Evolutionary conservation across 192 early-diverging fungal species (phyloP).

Genomic region (Umbelopsis sp.): DNA sequence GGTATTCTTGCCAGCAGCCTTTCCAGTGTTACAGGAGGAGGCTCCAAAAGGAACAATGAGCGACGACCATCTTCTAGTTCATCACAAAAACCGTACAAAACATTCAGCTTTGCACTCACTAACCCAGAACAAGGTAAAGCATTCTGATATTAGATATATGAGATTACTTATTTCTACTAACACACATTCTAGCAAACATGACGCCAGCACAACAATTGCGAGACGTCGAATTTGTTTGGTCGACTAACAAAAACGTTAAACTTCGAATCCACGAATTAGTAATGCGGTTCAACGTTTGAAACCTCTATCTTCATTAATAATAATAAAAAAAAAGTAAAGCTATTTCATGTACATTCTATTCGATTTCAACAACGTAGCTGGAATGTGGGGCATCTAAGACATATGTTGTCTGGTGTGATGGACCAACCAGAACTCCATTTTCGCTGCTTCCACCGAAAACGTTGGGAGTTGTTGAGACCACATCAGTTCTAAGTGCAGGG

Average conservation of each 20-base stretch:
- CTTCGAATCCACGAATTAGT: slow-evolving; percentile 50
- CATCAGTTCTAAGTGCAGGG: not conserved
- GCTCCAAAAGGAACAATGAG: slow-evolving; percentile 5
- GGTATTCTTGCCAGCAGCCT: slow-evolving; percentile 58
- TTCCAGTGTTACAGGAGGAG: slow-evolving; percentile 20
- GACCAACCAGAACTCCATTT: slow-evolving; percentile 54
- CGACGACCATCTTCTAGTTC: slow-evolving; percentile 23
- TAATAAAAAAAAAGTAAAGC: not conserved
- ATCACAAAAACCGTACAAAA: slow-evolving; percentile 46
- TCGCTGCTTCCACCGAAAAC: slow-evolving; percentile 57
- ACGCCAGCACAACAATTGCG: slow-evolving; percentile 34
- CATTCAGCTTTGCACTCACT: slow-evolving; percentile 41
- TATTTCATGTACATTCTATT: not conserved
- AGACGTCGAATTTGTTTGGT: slow-evolving; percentile 53
- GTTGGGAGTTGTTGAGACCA: not conserved
- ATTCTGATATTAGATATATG: not conserved
- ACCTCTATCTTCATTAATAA: not conserved
- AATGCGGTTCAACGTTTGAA: slow-evolving; percentile 60
- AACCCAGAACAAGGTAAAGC: slow-evolving; percentile 31
- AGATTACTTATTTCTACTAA: not conserved
- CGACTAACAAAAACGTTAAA: slow-evolving; percentile 48
- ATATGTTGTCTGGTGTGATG: slow-evolving; percentile 16
- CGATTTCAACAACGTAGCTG: not conserved
- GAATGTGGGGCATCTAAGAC: slow-evolving; percentile 34
- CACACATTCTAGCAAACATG: slow-evolving; percentile 9